A percentile compares a stretch with the other conserved stretches of the same genome.
phyloP scores from a whole-genome alignment of 2,329 filamentous ascomycete species.

The Colletotrichum tropicale region DNA sequence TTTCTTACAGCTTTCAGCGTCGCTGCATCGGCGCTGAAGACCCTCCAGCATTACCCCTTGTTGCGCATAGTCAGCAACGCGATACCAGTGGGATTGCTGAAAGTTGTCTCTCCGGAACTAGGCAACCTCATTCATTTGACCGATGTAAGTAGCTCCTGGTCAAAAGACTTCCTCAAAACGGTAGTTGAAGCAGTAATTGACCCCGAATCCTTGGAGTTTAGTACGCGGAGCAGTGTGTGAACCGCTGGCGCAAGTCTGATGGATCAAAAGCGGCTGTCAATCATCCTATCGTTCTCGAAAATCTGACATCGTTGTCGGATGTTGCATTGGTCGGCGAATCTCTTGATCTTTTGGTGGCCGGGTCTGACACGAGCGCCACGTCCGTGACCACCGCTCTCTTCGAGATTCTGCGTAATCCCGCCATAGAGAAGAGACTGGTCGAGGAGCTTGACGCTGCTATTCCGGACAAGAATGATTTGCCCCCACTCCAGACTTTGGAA shows the following conservation, averaged over 20 bases:
- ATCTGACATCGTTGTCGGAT: neutral
- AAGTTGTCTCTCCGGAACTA: neutral
- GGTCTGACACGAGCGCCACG: neutral
- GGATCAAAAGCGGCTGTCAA: neutral
- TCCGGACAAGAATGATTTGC: neutral
- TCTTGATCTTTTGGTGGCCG: neutral
- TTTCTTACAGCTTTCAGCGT: neutral
- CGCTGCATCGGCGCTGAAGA: neutral
- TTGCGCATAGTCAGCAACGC: neutral
- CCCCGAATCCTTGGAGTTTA: neutral
- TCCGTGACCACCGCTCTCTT: neutral
- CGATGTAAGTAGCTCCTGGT: neutral
- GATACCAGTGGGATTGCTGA: neutral
- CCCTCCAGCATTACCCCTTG: neutral
- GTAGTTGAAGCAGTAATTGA: neutral
- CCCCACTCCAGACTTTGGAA: neutral
- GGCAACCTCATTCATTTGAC: neutral
- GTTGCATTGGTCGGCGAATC: neutral
- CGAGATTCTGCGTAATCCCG: neutral
- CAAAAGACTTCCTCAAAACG: neutral
- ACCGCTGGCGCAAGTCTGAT: neutral
- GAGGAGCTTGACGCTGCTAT: neutral
- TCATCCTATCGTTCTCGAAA: neutral
- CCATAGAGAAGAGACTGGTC: neutral
- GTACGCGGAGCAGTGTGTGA: neutral